These are phyloP conservation scores for Rhododendron molle DNA, from an alignment of 148 eudicot genomes.

Conservation along the genomic window DNA sequence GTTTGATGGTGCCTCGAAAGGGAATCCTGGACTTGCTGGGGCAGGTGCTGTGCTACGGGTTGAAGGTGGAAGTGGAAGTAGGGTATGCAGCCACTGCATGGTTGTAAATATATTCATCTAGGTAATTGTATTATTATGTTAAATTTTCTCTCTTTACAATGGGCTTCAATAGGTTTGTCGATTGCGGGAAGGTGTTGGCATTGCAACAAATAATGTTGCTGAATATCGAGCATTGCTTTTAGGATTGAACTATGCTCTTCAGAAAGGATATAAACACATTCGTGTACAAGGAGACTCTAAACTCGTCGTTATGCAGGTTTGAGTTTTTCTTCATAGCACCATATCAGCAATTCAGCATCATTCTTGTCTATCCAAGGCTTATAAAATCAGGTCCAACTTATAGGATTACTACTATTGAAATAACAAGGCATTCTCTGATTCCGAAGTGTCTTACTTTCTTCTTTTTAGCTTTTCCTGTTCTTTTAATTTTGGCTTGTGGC, in stretches of 20 bases:
- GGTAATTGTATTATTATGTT: background rate
- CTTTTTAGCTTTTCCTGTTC: background rate
- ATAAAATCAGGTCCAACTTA: too few relatives aligned
- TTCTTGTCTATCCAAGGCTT: background rate
- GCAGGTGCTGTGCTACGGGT: constrained; percentile 90
- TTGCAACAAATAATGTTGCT: constrained; percentile 83
- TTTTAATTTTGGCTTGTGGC: background rate
- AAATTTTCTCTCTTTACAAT: constrained; percentile 6
- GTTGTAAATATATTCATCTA: background rate
- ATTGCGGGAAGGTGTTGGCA: constrained; percentile 81
- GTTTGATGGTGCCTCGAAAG: constrained; percentile 94
- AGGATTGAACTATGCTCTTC: constrained; percentile 66
- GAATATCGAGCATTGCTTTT: constrained; percentile 80
- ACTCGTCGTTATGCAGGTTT: constrained; percentile 67
- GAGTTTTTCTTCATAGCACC: background rate
- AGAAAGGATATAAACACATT: constrained; percentile 59
- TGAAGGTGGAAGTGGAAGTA: constrained; percentile 43
- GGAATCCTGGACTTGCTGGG: constrained; percentile 91
- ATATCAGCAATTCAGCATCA: background rate
- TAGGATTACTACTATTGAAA: background rate
- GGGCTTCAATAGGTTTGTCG: constrained; percentile 45
- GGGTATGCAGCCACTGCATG: constrained; percentile 23
- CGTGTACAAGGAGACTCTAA: constrained; percentile 57
- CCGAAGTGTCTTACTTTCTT: background rate
- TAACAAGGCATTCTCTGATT: background rate